Percentiles rank a stretch among this genome's conserved stretches.
Evolutionary conservation across 495 filamentous ascomycete genomes (phyloP).

Genomic region (Neurospora pannonica): DNA sequence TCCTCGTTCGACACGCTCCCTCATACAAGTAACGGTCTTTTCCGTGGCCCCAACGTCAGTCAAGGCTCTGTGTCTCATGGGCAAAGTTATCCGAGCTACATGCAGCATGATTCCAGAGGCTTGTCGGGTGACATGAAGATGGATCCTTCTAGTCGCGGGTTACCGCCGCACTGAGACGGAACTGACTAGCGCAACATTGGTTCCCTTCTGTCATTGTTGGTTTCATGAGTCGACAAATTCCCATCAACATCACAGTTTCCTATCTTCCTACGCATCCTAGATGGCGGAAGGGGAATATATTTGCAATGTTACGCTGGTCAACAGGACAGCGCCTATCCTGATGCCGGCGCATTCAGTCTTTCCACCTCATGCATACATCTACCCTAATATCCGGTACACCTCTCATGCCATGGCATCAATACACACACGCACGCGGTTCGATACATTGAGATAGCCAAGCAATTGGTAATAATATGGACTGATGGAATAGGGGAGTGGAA

Average conservation of each 20-base stretch:
- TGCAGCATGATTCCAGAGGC: constrained; percentile 1
- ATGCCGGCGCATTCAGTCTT: not conserved
- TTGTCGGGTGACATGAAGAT: constrained; percentile 4
- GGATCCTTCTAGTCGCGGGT: constrained; percentile 5
- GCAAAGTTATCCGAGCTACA: constrained; percentile 2
- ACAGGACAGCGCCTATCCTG: not conserved
- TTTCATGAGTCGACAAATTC: not conserved
- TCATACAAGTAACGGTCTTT: constrained; percentile 11
- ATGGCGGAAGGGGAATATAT: not conserved
- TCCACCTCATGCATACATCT: not conserved
- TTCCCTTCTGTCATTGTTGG: not conserved
- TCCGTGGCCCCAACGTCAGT: constrained; percentile 9
- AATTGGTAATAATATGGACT: not conserved
- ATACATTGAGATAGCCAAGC: not conserved
- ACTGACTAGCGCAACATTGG: not conserved
- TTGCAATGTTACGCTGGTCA: not conserved
- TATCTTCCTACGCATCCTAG: not conserved
- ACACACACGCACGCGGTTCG: not conserved
- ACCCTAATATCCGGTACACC: not conserved
- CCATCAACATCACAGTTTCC: not conserved
- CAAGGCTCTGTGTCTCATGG: constrained; percentile 5
- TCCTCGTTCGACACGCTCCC: constrained; percentile 20
- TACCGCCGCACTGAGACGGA: constrained; percentile 4
- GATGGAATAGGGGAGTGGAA: not conserved
- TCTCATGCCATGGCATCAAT: not conserved